These are phyloP conservation scores for Lachancea lanzarotensis DNA, from an alignment of 805 yeast genomes.

Conservation along the genomic window DNA sequence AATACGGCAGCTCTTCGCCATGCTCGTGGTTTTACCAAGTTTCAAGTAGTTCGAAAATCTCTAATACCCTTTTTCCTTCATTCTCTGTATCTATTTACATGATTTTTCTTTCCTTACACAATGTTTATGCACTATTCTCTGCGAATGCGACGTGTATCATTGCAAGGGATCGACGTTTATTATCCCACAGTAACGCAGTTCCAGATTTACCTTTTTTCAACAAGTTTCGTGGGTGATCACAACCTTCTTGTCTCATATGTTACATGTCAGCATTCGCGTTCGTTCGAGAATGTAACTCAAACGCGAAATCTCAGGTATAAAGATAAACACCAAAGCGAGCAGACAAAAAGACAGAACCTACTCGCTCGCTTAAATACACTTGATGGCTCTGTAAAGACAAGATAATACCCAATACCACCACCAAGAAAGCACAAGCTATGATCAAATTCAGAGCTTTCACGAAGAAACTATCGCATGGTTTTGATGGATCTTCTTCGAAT, in stretches of 20 bases:
- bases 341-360: not conserved
- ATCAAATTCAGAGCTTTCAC: constrained; percentile 8
- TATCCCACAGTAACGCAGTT: not conserved
- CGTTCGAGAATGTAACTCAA: no score
- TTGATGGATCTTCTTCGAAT: constrained; percentile 2
- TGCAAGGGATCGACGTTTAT: not conserved
- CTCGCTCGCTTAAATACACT: not conserved
- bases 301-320: constrained; percentile 9
- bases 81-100: not conserved
- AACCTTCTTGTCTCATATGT: constrained; percentile 3
- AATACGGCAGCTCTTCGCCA: no score
- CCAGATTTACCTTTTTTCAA: not conserved
- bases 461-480: constrained; percentile 5
- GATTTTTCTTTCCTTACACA: not conserved
- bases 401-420: no score
- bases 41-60: not conserved
- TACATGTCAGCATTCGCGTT: not conserved
- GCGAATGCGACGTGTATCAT: not conserved
- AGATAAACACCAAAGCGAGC: constrained; percentile 1
- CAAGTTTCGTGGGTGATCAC: not conserved
- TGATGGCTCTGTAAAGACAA: no score
- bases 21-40: not conserved
- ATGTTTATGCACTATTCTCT: not conserved
- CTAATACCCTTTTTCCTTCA: not conserved
- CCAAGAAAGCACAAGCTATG: not conserved